Evolutionary conservation across 1,139 yeast species (phyloP).

Genomic region (Scheffersomyces cryptocercus): DNA sequence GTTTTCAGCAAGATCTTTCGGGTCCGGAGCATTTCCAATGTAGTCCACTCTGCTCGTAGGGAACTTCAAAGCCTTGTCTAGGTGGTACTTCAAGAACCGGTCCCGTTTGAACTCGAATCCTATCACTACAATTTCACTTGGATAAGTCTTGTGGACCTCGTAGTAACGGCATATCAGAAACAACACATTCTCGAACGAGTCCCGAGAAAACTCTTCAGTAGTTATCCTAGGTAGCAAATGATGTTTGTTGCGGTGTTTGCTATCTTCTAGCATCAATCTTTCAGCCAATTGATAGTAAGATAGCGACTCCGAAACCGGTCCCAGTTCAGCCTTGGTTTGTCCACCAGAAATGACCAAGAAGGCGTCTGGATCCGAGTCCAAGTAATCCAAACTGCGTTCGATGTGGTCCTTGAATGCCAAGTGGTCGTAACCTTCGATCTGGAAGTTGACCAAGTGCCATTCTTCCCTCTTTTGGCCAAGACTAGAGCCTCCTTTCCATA

Average conservation of each 20-base stretch:
- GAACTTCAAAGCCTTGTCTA: conserved; percentile 44
- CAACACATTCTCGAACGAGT: conserved; percentile 76
- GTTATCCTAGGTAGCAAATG: conserved; percentile 26
- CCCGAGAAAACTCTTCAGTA: conserved; percentile 74
- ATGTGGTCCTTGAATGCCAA: conserved; percentile 68
- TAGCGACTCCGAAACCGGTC: conserved; percentile 60
- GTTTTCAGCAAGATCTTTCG: conserved; percentile 26
- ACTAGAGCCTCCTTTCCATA: conserved; percentile 49
- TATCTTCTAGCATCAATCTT: conserved; percentile 12
- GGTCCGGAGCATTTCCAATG: conserved; percentile 64
- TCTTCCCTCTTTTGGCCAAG: conserved; percentile 45
- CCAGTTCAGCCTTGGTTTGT: conserved; percentile 58
- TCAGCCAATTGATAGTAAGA: conserved; percentile 51
- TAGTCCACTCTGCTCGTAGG: conserved; percentile 41
- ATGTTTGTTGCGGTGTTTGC: conserved; percentile 1
- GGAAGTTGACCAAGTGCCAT: conserved; percentile 71
- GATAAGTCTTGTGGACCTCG: conserved; percentile 50
- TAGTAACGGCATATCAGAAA: conserved; percentile 61
- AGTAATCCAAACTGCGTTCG: conserved; percentile 29
- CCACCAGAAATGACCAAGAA: conserved; percentile 69
- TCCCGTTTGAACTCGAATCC: conserved; percentile 74
- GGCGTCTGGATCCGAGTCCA: conserved; percentile 29
- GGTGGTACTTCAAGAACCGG: conserved; percentile 60
- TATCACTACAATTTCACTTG: conserved; percentile 53
- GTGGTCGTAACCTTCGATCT: conserved; percentile 68